A percentile compares a stretch with the other conserved stretches of the same genome.
Evolutionary conservation across 1,284 basidiomycete genomes (phyloP).

Genomic region (Gomphus sp.): DNA sequence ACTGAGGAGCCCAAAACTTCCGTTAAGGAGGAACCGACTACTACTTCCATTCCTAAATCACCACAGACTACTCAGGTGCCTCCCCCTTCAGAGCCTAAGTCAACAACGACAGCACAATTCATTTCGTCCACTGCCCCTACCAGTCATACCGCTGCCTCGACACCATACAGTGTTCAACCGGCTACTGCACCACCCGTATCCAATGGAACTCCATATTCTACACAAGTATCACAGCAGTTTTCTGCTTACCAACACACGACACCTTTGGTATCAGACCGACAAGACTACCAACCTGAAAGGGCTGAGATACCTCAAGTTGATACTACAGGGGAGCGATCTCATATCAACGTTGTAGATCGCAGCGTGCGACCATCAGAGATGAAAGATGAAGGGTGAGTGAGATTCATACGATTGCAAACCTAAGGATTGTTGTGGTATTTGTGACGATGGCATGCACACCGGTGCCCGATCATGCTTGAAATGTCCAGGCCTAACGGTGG

Average conservation of each 20-base stretch:
- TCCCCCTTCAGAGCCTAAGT: slow-evolving; percentile 8
- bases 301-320: slow-evolving; percentile 9
- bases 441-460: slow-evolving; percentile 19
- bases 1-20: slow-evolving; percentile 14
- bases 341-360: slow-evolving; percentile 28
- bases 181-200: slow-evolving; percentile 4
- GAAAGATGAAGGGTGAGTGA: slow-evolving; percentile 97
- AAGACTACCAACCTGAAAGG: not conserved
- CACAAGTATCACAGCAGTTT: slow-evolving; percentile 64
- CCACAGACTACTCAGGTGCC: slow-evolving; percentile 12
- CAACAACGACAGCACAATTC: slow-evolving; percentile 12
- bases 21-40: slow-evolving; percentile 13
- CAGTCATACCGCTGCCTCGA: not conserved
- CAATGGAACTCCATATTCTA: slow-evolving; percentile 42
- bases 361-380: slow-evolving; percentile 85
- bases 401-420: slow-evolving; percentile 3
- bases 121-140: not conserved
- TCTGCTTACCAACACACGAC: slow-evolving; percentile 25
- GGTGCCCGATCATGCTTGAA: slow-evolving; percentile 18
- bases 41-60: not conserved
- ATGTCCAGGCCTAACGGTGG: slow-evolving; percentile 14
- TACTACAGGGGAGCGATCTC: slow-evolving; percentile 10
- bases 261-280: not conserved
- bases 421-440: slow-evolving; percentile 3
- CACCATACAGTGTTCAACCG: not conserved